phyloP scores from a whole-genome alignment of 768 basidiomycete species.

The Auriscalpium microsporum region DNA sequence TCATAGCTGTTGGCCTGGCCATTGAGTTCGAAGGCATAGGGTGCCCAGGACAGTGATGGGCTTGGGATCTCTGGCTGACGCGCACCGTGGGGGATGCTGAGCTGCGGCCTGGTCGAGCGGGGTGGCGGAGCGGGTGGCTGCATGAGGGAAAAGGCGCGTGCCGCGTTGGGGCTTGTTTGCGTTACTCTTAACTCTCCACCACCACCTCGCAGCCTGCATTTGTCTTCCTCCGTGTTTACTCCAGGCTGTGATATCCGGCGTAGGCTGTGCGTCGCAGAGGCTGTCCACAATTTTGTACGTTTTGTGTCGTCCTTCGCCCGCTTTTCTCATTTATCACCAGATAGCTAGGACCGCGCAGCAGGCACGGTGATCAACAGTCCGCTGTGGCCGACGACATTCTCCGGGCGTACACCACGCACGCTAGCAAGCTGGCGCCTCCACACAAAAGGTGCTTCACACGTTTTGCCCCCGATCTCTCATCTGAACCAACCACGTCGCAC shows the following conservation, averaged over 20 bases:
- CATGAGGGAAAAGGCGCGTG: not conserved
- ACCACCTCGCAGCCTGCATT: not conserved
- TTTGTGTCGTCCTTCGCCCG: no score
- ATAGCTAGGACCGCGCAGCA: no score
- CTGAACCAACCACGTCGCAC: not conserved
- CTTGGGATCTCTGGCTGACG: not conserved
- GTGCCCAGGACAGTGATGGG: not conserved
- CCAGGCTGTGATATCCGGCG: no score
- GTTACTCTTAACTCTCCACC: not conserved
- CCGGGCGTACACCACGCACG: no score
- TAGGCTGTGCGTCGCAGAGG: no score
- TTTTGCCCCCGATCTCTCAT: not conserved
- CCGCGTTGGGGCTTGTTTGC: not conserved
- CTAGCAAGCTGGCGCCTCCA: not conserved
- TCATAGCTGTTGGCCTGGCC: not conserved
- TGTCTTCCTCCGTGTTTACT: not conserved
- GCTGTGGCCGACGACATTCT: no score
- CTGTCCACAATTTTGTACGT: no score
- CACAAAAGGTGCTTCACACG: constrained; percentile 1
- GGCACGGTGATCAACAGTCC: no score
- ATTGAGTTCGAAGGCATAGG: not conserved
- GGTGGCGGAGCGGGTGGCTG: not conserved
- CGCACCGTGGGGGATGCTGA: constrained; percentile 1
- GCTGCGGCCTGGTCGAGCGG: not conserved
- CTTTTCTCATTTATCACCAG: no score